phyloP scores from a whole-genome alignment of 2,329 filamentous ascomycete genomes.

The Beauveria bassiana region DNA sequence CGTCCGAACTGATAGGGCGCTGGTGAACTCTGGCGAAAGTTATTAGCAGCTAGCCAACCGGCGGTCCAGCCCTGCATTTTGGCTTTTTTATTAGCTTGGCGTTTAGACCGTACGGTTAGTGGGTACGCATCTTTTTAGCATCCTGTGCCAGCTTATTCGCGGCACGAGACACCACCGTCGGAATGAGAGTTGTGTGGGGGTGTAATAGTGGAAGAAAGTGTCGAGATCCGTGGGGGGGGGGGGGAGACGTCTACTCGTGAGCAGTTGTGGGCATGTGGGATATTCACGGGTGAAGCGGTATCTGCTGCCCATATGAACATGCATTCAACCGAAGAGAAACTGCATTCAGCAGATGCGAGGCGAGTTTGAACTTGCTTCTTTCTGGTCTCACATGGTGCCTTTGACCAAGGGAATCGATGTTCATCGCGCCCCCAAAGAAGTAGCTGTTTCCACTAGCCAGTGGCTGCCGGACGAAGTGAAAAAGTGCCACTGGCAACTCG shows the following conservation, averaged over 20 bases:
- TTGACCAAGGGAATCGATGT: background rate
- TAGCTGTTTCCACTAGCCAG: background rate
- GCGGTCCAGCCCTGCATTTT: background rate
- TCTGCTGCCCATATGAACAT: background rate
- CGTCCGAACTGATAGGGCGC: background rate
- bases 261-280: background rate
- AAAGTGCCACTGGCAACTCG: background rate
- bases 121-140: background rate
- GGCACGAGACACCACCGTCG: background rate
- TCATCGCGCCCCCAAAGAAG: conserved; percentile 1
- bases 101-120: conserved; percentile 1
- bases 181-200: background rate
- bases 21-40: background rate
- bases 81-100: conserved; percentile 10
- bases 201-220: no score
- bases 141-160: background rate
- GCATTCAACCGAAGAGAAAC: background rate
- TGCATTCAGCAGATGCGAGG: no score
- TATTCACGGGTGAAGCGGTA: background rate
- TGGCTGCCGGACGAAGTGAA: background rate
- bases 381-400: background rate
- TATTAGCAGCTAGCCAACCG: background rate
- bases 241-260: background rate
- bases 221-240: background rate
- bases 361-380: no score